Base-by-base conservation (phyloP, 345 rosid species). In the Erysimum cheiranthoides region DNA sequence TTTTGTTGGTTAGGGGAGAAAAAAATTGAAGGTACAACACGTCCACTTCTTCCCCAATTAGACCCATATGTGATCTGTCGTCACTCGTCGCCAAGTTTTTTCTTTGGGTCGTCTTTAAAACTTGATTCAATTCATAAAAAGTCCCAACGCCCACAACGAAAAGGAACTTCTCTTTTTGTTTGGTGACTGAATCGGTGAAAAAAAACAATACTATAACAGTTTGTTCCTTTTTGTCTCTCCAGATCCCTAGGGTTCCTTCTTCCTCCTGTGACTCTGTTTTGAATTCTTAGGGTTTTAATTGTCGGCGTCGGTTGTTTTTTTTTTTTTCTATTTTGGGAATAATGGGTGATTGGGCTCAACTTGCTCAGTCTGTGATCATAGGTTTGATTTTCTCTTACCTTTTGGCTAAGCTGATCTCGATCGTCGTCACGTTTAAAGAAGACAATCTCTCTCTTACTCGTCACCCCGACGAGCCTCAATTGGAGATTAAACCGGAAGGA, bases 341-440 rank as follows among this genome's bases (percentile, higher is more conserved):
- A 70, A 86, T 86, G 93, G 89, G 77, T 66, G 97, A 94, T 38
- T 94, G 97, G 97, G 87, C 86, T 45, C 89, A 84, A 38, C 83
- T 90, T 39, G 74, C 89, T 30, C 96, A 89, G 76, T 90, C 98
- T 36, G 81, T 91, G 39, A 32, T 94, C 83, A 45, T 94, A 5
- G 96, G 95, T 60, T 86, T 91, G 56, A 68, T 91, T 42, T 91
- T 91, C 85, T 88, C 98, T 34, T 94, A 87, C 81, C 95, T 94
- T 36, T 73, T 94, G 17, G 97, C 98, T n/a, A 94, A 90, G 78
- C 84, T 94, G 70, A 94, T 94, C 74, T 90, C 98, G 52, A 39
- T 94, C 68, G 88, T 92, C 69, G 82, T 90, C 68, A 80, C 97
- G 45, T 92, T 94, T 83, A 88, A 83, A 78, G 89, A 90, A 17